A percentile compares a stretch with the other conserved stretches of the same genome.
Evolutionary conservation across 805 yeast species (phyloP).

Genomic region (Wickerhamomyces sydowiorum): DNA sequence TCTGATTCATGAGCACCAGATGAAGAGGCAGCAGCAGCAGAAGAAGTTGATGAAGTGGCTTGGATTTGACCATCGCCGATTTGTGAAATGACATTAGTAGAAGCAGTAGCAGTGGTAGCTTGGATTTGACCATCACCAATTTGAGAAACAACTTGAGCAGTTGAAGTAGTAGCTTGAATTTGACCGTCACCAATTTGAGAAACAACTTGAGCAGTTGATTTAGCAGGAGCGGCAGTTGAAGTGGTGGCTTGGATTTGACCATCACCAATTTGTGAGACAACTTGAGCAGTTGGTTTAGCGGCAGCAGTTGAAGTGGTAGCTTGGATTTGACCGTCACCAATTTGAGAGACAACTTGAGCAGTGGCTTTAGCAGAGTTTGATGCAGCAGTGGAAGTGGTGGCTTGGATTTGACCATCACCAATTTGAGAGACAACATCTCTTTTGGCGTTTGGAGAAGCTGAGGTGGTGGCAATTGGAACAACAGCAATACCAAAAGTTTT

Average conservation of each 20-base stretch:
- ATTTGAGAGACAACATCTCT: constrained; percentile 15
- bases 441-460: constrained; percentile 15
- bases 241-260: constrained; percentile 50
- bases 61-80: constrained; percentile 18
- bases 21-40: constrained; percentile 16
- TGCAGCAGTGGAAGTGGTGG: constrained; percentile 21
- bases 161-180: constrained; percentile 24
- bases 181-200: constrained; percentile 29
- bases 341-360: constrained; percentile 37
- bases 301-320: constrained; percentile 20
- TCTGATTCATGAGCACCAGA: constrained; percentile 14
- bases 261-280: constrained; percentile 43
- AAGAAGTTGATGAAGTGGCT: constrained; percentile 13
- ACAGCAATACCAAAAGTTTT: constrained; percentile 39
- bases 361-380: constrained; percentile 32
- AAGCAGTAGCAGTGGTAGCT: constrained; percentile 6
- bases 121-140: constrained; percentile 16
- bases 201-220: constrained; percentile 31
- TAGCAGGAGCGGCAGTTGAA: constrained; percentile 25
- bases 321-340: constrained; percentile 6
- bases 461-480: constrained; percentile 26
- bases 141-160: constrained; percentile 16
- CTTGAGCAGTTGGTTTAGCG: constrained; percentile 29
- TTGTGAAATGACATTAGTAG: constrained; percentile 19
- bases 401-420: constrained; percentile 21